Base-by-base conservation (phyloP, 2,329 filamentous ascomycete genomes). In the Elsinoe fawcettii region DNA sequence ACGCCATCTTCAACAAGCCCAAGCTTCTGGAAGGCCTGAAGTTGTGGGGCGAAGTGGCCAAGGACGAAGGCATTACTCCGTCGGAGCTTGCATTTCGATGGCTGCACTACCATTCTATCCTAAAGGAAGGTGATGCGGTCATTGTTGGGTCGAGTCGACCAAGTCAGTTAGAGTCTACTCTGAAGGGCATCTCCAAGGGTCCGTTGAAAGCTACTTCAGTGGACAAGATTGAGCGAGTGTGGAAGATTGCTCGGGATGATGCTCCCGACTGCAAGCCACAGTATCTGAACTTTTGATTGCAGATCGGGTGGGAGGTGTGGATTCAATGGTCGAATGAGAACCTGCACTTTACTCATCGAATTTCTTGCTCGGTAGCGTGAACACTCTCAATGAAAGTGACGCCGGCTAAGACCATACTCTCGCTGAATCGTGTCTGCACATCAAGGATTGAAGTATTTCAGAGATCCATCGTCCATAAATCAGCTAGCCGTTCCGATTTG, bases 41-140 rank as follows among this genome's bases (percentile, higher is more conserved):
- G 30, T 62, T 68, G 53, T 75, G 73, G 74, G 70, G 69, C 41
- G 60, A 61, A 9, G 69, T 74, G 41, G 71, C 74, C 0, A 65
- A 70, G 57, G 71, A 73, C 23, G 71, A 73, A 53, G 71, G 70
- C 1, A 61, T 70, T 5, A 60, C 64, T 2, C 67, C 67, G 53
- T 72, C 73, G 1, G 73, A 74, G 61, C 60, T 76, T 43, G 74
- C 74, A 5, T 75, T 75, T 57, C 62, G 74, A 7, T 76, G 74
- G 74, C 69, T 76, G 7, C 67, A 64, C 32, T 71, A 69, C 57
- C 67, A 74, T 60, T 69, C 65, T n/a, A 62, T 65, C 11, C 60
- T 76, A 37, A 67, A 69, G 43, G 55, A 70, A 27, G 72, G 70
- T 9, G 72, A 76, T 61, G 73, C 63, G 0, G 66, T 76, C 9